Conservation (phyloP, 148 eudicot genomes). For the Dianthus caryophyllus region DNA sequence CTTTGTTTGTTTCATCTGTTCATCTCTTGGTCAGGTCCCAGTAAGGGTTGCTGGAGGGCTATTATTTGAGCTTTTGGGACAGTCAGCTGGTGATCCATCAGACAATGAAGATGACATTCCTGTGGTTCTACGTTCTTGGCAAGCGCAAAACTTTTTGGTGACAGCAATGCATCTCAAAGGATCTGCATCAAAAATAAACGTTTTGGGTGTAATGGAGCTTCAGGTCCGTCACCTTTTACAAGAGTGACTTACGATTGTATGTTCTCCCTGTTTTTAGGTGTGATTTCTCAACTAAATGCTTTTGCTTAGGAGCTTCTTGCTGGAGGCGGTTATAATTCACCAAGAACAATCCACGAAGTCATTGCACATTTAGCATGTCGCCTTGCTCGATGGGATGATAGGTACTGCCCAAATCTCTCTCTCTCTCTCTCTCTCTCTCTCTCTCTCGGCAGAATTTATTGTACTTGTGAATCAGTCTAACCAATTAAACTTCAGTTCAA, state of each 20-base stretch:
- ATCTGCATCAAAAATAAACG: constrained; percentile 56
- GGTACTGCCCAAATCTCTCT: constrained; percentile 38
- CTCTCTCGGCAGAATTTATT: neutral
- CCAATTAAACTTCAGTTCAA: neutral
- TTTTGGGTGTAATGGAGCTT: constrained; percentile 85
- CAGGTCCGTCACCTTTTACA: constrained; percentile 39
- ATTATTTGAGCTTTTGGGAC: constrained; percentile 91
- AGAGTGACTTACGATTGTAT: neutral
- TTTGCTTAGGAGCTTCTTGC: constrained; percentile 60
- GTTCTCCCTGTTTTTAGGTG: neutral
- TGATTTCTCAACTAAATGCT: constrained; percentile 4
- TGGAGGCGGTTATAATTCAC: constrained; percentile 73
- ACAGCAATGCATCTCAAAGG: constrained; percentile 85
- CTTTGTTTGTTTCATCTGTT: constrained; percentile 8
- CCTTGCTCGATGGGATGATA: constrained; percentile 95
- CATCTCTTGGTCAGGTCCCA: constrained; percentile 51
- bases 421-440: neutral
- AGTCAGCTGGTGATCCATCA: constrained; percentile 83
- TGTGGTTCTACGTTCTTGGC: constrained; percentile 91
- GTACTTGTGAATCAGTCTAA: neutral
- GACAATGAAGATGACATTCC: constrained; percentile 80
- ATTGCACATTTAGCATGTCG: constrained; percentile 71
- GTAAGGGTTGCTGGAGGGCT: constrained; percentile 93
- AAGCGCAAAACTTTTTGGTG: constrained; percentile 78
- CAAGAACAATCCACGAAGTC: constrained; percentile 68